Conservation (phyloP, 352 stramenopile genomes). For the Phytopythium helicoides region DNA sequence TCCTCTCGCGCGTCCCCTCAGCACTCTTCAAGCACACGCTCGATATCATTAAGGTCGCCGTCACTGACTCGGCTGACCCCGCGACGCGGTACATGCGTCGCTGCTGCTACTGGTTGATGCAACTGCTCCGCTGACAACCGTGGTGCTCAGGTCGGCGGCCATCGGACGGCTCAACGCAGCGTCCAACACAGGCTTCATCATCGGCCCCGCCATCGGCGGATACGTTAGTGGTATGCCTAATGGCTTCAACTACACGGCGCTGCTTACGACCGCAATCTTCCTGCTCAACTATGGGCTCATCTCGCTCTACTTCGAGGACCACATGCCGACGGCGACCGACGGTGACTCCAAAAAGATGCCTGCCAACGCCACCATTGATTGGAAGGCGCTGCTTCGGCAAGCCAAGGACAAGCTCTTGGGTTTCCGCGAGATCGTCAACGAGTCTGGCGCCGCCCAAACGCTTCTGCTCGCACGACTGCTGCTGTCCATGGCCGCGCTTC, state of each 20-base stretch:
- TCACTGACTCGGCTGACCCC: conserved; percentile 53
- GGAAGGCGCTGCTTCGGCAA: conserved; percentile 35
- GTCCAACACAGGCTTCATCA: conserved; percentile 73
- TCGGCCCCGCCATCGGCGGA: conserved; percentile 65
- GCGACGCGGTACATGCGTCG: conserved; percentile 3
- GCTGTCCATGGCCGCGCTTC: conserved; percentile 70
- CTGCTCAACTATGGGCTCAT: conserved; percentile 69
- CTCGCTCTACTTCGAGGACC: conserved; percentile 46
- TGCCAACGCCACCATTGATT: conserved; percentile 15
- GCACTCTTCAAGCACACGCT: conserved; percentile 85
- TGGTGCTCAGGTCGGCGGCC: conserved; percentile 25
- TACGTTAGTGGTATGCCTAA: conserved; percentile 66
- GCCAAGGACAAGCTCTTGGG: conserved; percentile 56
- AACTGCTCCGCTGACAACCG: background rate
- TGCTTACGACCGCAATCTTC: conserved; percentile 69
- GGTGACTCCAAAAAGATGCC: background rate
- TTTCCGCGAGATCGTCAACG: conserved; percentile 60
- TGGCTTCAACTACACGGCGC: conserved; percentile 79
- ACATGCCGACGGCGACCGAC: conserved; percentile 6
- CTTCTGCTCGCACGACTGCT: conserved; percentile 67
- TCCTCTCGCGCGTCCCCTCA: conserved; percentile 67
- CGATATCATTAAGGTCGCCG: conserved; percentile 72
- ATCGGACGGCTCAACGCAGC: conserved; percentile 75
- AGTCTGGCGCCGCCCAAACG: conserved; percentile 61
- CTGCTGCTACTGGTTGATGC: background rate